A percentile compares a stretch with the other conserved stretches of the same genome.
Conservation (phyloP, 1,284 basidiomycete species). For the Trametes versicolor region DNA sequence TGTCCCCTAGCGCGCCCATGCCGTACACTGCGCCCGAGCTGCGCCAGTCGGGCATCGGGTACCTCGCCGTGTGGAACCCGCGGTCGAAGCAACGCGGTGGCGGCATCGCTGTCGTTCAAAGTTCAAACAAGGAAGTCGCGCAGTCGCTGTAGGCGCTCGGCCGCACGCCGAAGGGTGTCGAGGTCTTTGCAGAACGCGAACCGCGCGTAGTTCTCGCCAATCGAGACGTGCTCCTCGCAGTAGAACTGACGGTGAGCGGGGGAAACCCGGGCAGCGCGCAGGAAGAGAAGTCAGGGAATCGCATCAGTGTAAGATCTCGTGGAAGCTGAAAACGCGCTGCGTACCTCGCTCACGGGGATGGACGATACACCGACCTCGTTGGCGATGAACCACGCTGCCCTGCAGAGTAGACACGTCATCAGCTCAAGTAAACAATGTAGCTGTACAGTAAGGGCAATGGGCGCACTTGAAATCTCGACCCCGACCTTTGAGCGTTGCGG, state of each 20-base stretch:
- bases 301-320: not conserved
- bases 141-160: constrained; percentile 69
- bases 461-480: constrained; percentile 86
- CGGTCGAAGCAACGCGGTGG: not conserved
- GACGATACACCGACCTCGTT: constrained; percentile 88
- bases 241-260: constrained; percentile 72
- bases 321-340: constrained; percentile 28
- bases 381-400: constrained; percentile 91
- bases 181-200: constrained; percentile 95
- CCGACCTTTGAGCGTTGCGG: constrained; percentile 76
- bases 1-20: not conserved
- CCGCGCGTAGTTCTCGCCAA: constrained; percentile 87
- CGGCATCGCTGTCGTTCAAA: not conserved
- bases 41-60: not conserved
- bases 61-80: not conserved
- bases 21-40: not conserved
- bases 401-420: constrained; percentile 39
- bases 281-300: constrained; percentile 2
- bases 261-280: not conserved
- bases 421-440: not conserved
- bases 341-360: constrained; percentile 92
- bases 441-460: constrained; percentile 9
- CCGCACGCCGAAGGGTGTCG: constrained; percentile 81
- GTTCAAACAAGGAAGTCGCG: constrained; percentile 22
- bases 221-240: constrained; percentile 80